phyloP scores from a whole-genome alignment of 306 rosid species.

The Canavalia gladiata region DNA sequence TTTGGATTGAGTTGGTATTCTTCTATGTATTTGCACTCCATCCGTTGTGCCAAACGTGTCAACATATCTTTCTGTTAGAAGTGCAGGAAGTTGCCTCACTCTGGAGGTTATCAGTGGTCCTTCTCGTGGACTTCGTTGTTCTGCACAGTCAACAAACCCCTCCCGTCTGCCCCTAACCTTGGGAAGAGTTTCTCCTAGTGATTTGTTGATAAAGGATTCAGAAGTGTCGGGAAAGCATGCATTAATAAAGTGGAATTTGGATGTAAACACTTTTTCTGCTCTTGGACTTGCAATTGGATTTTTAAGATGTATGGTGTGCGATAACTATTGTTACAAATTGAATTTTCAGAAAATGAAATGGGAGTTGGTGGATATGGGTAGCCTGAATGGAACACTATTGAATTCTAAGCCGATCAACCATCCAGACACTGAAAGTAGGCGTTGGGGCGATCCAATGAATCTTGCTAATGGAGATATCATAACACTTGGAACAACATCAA shows the following conservation, averaged over 20 bases:
- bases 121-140: slow-evolving; percentile 68
- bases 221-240: slow-evolving; percentile 99
- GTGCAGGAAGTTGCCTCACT: slow-evolving; percentile 94
- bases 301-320: slow-evolving; percentile 33
- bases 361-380: slow-evolving; percentile 97
- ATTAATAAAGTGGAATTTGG: slow-evolving; percentile 80
- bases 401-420: slow-evolving; percentile 78
- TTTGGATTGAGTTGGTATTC: slow-evolving; percentile 15
- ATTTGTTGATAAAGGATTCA: slow-evolving; percentile 75
- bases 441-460: slow-evolving; percentile 77
- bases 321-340: slow-evolving; percentile 44
- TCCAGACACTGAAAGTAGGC: slow-evolving; percentile 78
- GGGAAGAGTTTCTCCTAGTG: slow-evolving; percentile 90
- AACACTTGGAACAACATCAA: slow-evolving; percentile 93
- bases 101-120: slow-evolving; percentile 96
- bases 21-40: slow-evolving; percentile 41
- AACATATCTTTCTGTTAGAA: slow-evolving; percentile 78
- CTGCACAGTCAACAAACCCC: slow-evolving; percentile 64
- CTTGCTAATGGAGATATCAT: slow-evolving; percentile 87
- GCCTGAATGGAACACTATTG: slow-evolving; percentile 90
- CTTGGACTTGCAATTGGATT: slow-evolving; percentile 44
- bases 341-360: slow-evolving; percentile 84
- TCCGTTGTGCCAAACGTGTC: slow-evolving; percentile 58
- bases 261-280: slow-evolving; percentile 62
- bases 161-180: slow-evolving; percentile 76